Conservation (phyloP, 1,284 basidiomycete genomes). For the Afroboletus lepidellus region DNA sequence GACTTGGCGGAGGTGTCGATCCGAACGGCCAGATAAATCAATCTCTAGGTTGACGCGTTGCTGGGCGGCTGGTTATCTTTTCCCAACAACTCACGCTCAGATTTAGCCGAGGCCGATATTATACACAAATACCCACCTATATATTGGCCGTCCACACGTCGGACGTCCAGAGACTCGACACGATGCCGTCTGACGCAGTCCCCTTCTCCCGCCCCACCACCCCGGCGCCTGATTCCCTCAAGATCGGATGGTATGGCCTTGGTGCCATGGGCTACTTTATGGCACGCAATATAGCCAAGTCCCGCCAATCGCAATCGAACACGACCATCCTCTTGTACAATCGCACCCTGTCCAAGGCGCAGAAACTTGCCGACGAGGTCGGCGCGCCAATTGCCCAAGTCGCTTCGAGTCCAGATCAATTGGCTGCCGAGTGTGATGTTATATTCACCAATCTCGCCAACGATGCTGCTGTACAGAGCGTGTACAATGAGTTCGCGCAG, state of each 20-base stretch:
- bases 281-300: constrained; percentile 71
- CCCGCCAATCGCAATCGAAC: constrained; percentile 39
- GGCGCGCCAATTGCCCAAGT: constrained; percentile 47
- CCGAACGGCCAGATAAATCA: background rate
- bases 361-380: constrained; percentile 54
- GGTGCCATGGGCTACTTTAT: constrained; percentile 73
- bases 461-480: constrained; percentile 71
- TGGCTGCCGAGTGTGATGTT: constrained; percentile 72
- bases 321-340: constrained; percentile 64
- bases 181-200: constrained; percentile 29
- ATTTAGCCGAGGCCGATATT: constrained; percentile 4
- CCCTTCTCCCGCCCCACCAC: constrained; percentile 63
- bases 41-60: too few species aligned
- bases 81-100: background rate
- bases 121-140: background rate
- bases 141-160: constrained; percentile 9
- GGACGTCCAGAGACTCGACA: constrained; percentile 2
- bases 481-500: constrained; percentile 65
- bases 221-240: constrained; percentile 39
- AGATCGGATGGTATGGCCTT: constrained; percentile 64
- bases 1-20: background rate
- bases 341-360: constrained; percentile 57
- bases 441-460: constrained; percentile 76
- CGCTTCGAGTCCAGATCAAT: constrained; percentile 52
- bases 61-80: background rate